phyloP scores from a whole-genome alignment of 495 filamentous ascomycete species.

The Aspergillus avenaceus region DNA sequence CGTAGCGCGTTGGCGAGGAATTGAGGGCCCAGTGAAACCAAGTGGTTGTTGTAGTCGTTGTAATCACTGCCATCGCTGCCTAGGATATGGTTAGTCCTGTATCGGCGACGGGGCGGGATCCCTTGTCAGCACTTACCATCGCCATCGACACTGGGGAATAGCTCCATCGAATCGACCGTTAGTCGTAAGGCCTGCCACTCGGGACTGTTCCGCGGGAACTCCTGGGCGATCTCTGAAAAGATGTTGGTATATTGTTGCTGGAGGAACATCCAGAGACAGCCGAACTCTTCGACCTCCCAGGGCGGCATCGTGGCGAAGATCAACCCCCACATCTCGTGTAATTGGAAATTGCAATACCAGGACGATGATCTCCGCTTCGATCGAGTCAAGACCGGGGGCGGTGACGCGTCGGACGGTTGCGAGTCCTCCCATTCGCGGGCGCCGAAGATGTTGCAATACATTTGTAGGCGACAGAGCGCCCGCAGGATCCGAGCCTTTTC shows the following conservation, averaged over 20 bases:
- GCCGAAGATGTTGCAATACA: constrained; percentile 16
- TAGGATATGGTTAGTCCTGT: not conserved
- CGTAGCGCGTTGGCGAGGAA: constrained; percentile 8
- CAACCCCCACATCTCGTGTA: constrained; percentile 11
- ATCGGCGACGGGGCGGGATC: not conserved
- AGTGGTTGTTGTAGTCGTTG: constrained; percentile 13
- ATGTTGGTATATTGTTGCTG: constrained; percentile 5
- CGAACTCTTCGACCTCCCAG: constrained; percentile 18
- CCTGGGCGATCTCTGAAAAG: constrained; percentile 5
- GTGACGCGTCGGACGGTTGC: not conserved
- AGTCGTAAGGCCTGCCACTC: constrained; percentile 7
- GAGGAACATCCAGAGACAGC: constrained; percentile 9
- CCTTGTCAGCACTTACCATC: not conserved
- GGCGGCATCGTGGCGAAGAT: constrained; percentile 13
- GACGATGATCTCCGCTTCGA: constrained; percentile 1
- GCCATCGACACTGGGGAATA: constrained; percentile 1
- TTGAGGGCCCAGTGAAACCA: constrained; percentile 11
- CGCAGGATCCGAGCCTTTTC: constrained; percentile 11
- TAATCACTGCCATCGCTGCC: constrained; percentile 3
- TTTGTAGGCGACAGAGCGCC: constrained; percentile 17
- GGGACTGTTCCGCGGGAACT: constrained; percentile 4
- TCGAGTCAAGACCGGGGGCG: not conserved
- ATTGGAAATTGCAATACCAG: constrained; percentile 12
- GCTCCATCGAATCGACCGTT: not conserved
- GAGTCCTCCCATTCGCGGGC: constrained; percentile 7